Percentiles rank a stretch among this genome's conserved stretches.
phyloP scores from a whole-genome alignment of 1,284 basidiomycete genomes.

The Irpex sp. region DNA sequence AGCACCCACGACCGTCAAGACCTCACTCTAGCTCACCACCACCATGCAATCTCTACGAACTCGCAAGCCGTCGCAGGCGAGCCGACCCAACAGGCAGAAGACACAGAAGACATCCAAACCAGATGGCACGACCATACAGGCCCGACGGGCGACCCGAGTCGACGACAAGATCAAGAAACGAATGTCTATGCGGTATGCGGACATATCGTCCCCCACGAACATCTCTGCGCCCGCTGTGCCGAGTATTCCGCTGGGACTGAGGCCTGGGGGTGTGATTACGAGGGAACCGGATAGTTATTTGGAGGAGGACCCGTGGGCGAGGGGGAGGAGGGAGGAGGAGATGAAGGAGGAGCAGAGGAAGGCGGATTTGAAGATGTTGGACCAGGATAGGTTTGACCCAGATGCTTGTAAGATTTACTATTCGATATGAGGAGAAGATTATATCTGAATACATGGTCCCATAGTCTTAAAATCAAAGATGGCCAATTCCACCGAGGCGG shows the following conservation, averaged over 20 bases:
- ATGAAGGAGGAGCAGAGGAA: slow-evolving; percentile 41
- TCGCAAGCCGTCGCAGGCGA: slow-evolving; percentile 47
- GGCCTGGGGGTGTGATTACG: slow-evolving; percentile 18
- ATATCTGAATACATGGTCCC: neutral
- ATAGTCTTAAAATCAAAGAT: slow-evolving; percentile 72
- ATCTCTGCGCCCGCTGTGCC: slow-evolving; percentile 56
- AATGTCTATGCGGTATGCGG: slow-evolving; percentile 87
- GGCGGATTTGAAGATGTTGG: slow-evolving; percentile 56
- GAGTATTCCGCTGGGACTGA: slow-evolving; percentile 29
- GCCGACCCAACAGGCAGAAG: slow-evolving; percentile 22
- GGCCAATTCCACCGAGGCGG: slow-evolving; percentile 78
- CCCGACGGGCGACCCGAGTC: slow-evolving; percentile 65
- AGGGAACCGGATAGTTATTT: slow-evolving; percentile 10
- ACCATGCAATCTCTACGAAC: slow-evolving; percentile 67
- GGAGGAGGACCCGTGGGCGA: slow-evolving; percentile 39
- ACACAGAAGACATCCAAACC: slow-evolving; percentile 12
- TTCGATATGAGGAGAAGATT: neutral
- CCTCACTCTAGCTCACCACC: neutral
- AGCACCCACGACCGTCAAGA: neutral
- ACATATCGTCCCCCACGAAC: slow-evolving; percentile 66
- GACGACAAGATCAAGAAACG: slow-evolving; percentile 94
- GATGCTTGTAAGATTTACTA: slow-evolving; percentile 64
- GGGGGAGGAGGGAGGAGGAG: slow-evolving; percentile 33
- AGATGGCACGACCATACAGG: slow-evolving; percentile 14
- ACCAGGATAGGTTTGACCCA: slow-evolving; percentile 76